phyloP scores from a whole-genome alignment of 2,329 filamentous ascomycete species.

The Exophiala aquamarina region DNA sequence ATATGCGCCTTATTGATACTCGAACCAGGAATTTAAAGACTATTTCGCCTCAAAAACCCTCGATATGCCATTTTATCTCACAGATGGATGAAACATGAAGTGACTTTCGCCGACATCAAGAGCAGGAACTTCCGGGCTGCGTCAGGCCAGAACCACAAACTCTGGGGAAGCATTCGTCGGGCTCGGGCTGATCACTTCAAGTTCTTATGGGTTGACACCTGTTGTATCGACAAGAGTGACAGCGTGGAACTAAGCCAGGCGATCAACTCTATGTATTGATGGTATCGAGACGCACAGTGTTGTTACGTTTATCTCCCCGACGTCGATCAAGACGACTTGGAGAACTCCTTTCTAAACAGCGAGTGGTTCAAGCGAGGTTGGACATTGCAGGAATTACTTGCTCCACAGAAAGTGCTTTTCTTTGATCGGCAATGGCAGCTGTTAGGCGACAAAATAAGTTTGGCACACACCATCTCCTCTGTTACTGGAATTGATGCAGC shows the following conservation, averaged over 20 bases:
- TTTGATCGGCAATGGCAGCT: slow-evolving; percentile 8
- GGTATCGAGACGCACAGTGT: slow-evolving; percentile 21
- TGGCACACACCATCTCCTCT: not conserved
- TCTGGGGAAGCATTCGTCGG: not conserved
- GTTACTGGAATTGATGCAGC: slow-evolving; percentile 11
- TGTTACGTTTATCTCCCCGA: slow-evolving; percentile 25
- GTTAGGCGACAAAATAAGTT: slow-evolving; percentile 6
- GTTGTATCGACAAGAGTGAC: slow-evolving; percentile 27
- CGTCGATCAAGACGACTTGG: slow-evolving; percentile 14
- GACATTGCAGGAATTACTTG: slow-evolving; percentile 30
- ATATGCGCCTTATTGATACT: not conserved
- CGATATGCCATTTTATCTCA: not conserved
- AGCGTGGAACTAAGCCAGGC: slow-evolving; percentile 15
- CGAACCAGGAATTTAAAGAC: not conserved
- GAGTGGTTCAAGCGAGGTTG: slow-evolving; percentile 28
- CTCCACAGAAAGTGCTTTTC: slow-evolving; percentile 23
- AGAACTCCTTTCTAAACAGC: not conserved
- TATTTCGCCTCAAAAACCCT: not conserved
- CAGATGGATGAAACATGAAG: not conserved
- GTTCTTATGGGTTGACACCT: slow-evolving; percentile 6
- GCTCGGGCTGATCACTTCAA: not conserved
- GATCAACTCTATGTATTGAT: slow-evolving; percentile 23
- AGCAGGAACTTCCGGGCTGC: not conserved
- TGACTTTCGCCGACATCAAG: not conserved
- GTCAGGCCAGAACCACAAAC: not conserved